These are phyloP conservation scores for Chlorella vulgaris DNA, from an alignment of 139 green algal genomes.

Conservation along the genomic window DNA sequence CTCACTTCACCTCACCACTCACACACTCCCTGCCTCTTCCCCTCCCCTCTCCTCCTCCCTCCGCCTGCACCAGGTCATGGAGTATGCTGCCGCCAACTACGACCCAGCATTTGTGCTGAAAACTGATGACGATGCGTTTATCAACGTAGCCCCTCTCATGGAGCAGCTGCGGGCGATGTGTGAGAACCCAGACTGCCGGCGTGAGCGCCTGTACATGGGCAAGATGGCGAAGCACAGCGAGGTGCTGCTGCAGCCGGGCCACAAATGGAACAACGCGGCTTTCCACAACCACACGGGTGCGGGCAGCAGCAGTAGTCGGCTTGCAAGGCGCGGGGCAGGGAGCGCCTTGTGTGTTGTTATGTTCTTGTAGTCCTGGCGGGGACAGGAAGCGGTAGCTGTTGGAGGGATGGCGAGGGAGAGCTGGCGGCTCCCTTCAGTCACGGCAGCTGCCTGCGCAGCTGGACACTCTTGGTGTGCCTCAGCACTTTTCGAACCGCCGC, in stretches of 20 bases:
- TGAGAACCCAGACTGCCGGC: conserved; percentile 36
- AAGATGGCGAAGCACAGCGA: conserved; percentile 47
- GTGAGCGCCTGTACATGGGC: conserved; percentile 58
- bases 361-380: too few relatives aligned
- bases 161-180: conserved; percentile 50
- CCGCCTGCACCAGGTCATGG: conserved; percentile 22
- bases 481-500: too few relatives aligned
- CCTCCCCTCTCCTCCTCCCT: background rate
- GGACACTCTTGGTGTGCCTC: too few relatives aligned
- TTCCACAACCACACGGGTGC: conserved; percentile 60
- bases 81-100: conserved; percentile 56
- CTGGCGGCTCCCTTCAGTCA: too few relatives aligned
- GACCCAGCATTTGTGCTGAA: conserved; percentile 60
- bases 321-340: background rate
- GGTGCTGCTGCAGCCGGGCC: conserved; percentile 56
- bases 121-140: conserved; percentile 63
- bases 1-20: too few relatives aligned
- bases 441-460: too few relatives aligned
- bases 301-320: background rate
- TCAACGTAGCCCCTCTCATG: conserved; percentile 50
- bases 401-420: too few relatives aligned
- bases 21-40: background rate
- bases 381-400: too few relatives aligned
- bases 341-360: too few relatives aligned
- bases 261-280: conserved; percentile 62